Evolutionary conservation across 345 rosid genomes (phyloP).

Genomic region (Carallia brachiata): DNA sequence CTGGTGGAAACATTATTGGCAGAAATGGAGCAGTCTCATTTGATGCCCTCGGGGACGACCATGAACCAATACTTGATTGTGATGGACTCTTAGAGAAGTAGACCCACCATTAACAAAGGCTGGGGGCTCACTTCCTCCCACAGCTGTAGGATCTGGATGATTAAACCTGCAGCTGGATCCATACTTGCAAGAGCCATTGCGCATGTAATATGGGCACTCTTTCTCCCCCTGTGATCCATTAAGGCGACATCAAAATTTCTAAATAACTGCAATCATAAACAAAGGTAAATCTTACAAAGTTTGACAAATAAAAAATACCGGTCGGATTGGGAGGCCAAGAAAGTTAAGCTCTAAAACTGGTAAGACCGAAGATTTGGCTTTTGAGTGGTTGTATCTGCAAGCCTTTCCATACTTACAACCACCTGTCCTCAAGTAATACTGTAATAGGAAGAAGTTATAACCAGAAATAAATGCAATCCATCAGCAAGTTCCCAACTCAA

Average conservation of each 20-base stretch:
- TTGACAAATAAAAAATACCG: conserved; percentile 30
- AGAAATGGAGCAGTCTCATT: conserved; percentile 53
- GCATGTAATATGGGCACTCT: conserved; percentile 93
- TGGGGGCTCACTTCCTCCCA: conserved; percentile 46
- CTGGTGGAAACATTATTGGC: conserved; percentile 59
- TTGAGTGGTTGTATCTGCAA: conserved; percentile 79
- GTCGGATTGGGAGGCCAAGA: conserved; percentile 84
- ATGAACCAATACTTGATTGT: conserved; percentile 49
- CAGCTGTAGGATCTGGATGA: conserved; percentile 86
- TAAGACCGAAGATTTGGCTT: conserved; percentile 29
- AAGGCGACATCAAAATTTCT: conserved; percentile 1
- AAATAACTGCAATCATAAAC: neutral
- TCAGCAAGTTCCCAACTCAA: no score
- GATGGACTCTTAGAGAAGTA: conserved; percentile 45
- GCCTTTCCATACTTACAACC: conserved; percentile 90
- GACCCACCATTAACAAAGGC: conserved; percentile 58
- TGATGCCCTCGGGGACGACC: conserved; percentile 65
- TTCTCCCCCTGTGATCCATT: conserved; percentile 54
- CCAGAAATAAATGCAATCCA: neutral
- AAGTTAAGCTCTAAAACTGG: conserved; percentile 67
- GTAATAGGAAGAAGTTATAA: conserved; percentile 30
- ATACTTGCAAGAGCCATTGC: conserved; percentile 88
- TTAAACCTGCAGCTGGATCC: conserved; percentile 78
- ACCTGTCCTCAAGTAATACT: conserved; percentile 89
- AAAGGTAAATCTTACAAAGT: neutral